Conservation (phyloP, 257 asterid species). For the Lycium ferocissimum region DNA sequence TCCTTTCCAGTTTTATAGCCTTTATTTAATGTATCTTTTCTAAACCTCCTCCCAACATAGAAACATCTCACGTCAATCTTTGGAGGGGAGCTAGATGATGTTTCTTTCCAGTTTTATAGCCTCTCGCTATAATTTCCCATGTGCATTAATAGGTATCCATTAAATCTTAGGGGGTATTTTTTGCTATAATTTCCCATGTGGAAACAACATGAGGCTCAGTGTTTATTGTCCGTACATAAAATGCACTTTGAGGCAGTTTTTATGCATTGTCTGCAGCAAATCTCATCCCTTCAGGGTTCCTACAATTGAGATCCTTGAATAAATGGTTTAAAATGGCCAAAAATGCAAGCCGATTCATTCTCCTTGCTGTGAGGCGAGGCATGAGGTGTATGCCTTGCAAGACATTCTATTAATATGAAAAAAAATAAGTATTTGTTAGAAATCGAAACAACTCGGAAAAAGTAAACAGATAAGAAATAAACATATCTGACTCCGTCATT, state of each 20-base stretch:
- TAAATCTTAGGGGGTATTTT: slow-evolving; percentile 6
- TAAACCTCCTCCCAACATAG: slow-evolving; percentile 14
- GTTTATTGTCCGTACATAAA: not conserved
- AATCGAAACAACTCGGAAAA: not conserved
- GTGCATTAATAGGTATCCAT: not conserved
- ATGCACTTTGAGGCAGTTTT: not conserved
- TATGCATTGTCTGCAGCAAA: not conserved
- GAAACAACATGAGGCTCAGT: not conserved
- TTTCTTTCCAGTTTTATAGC: not conserved
- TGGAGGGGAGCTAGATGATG: not conserved
- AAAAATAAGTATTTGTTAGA: not conserved
- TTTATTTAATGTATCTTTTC: slow-evolving; percentile 17
- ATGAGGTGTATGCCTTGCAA: slow-evolving; percentile 23
- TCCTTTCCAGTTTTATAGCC: not conserved
- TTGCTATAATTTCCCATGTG: slow-evolving; percentile 6
- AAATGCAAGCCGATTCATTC: not conserved
- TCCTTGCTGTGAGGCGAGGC: not conserved
- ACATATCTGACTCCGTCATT: not conserved
- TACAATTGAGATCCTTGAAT: too few species aligned
- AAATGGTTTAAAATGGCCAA: not conserved
- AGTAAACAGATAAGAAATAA: not conserved
- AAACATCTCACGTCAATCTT: not conserved
- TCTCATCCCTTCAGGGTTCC: not conserved
- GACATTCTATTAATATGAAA: not conserved
- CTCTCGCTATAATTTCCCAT: not conserved